phyloP scores from a whole-genome alignment of 2,329 filamentous ascomycete species.

The Xylaria sp. region DNA sequence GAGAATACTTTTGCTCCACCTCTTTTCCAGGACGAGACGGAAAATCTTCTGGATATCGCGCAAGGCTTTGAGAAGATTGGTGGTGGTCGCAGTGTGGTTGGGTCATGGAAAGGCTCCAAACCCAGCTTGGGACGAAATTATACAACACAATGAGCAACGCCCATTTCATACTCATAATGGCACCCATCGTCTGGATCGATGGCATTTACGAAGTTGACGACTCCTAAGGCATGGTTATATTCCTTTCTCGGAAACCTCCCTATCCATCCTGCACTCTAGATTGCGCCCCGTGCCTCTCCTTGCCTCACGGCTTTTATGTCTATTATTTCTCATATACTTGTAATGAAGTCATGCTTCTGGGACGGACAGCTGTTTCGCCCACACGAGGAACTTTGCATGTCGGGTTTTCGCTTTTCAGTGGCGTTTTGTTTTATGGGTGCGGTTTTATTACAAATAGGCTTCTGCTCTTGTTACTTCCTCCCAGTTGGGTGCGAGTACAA shows the following conservation, averaged over 20 bases:
- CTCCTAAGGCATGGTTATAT: constrained; percentile 28
- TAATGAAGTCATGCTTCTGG: constrained; percentile 36
- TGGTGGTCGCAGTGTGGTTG: constrained; percentile 53
- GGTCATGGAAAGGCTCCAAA: constrained; percentile 48
- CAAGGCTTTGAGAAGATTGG: constrained; percentile 83
- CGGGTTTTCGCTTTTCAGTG: constrained; percentile 36
- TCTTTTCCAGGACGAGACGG: constrained; percentile 68
- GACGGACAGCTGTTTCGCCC: constrained; percentile 40
- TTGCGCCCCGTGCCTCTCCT: constrained; percentile 32
- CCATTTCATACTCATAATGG: constrained; percentile 12
- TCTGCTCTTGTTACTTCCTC: constrained; percentile 20
- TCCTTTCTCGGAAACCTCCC: constrained; percentile 16
- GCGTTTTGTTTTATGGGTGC: constrained; percentile 29
- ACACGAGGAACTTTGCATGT: constrained; percentile 39
- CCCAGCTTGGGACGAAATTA: constrained; percentile 53
- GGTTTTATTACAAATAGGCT: constrained; percentile 21
- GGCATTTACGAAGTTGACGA: constrained; percentile 39
- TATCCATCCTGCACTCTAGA: constrained; percentile 29
- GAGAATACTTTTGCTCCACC: constrained; percentile 66
- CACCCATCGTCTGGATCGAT: constrained; percentile 41
- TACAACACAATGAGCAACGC: constrained; percentile 42
- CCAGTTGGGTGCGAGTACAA: constrained; percentile 26
- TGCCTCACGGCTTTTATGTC: constrained; percentile 50
- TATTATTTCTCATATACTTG: constrained; percentile 44
- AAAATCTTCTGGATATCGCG: constrained; percentile 75